A percentile compares a stretch with the other conserved stretches of the same genome.
Conservation (phyloP, 106 monocot genomes). For the Allium fistulosum region DNA sequence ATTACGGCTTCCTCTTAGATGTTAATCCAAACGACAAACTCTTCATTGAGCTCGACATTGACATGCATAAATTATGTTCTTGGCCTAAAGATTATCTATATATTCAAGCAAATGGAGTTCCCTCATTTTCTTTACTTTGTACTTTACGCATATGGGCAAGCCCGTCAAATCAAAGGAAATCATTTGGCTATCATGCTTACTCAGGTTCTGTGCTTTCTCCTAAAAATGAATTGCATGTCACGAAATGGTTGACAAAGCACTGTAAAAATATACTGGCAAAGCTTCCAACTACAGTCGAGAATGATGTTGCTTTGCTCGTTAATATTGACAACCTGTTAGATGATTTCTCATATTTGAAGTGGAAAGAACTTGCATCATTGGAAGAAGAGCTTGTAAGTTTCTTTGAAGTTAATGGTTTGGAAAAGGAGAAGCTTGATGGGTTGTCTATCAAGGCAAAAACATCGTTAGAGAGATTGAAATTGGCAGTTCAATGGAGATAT, state of each 20-base stretch:
- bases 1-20: slow-evolving; percentile 82
- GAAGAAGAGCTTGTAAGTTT: slow-evolving; percentile 27
- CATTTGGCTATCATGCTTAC: slow-evolving; percentile 34
- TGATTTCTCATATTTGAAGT: slow-evolving; percentile 5
- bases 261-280: slow-evolving; percentile 32
- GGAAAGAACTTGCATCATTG: background rate
- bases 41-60: slow-evolving; percentile 42
- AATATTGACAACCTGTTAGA: slow-evolving; percentile 28
- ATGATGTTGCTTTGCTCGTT: slow-evolving; percentile 30
- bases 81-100: slow-evolving; percentile 79
- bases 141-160: slow-evolving; percentile 65
- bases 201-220: slow-evolving; percentile 51
- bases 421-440: background rate
- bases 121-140: slow-evolving; percentile 72
- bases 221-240: slow-evolving; percentile 57
- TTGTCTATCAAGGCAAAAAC: slow-evolving; percentile 27
- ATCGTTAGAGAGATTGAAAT: slow-evolving; percentile 64
- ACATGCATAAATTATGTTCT: slow-evolving; percentile 18
- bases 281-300: slow-evolving; percentile 30
- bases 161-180: slow-evolving; percentile 38
- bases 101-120: slow-evolving; percentile 70
- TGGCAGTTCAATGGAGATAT: slow-evolving; percentile 74
- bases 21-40: slow-evolving; percentile 78
- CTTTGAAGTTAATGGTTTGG: slow-evolving; percentile 26
- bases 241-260: slow-evolving; percentile 54